Evolutionary conservation across 345 rosid genomes (phyloP).

Genomic region (Bruguiera sexangula): DNA sequence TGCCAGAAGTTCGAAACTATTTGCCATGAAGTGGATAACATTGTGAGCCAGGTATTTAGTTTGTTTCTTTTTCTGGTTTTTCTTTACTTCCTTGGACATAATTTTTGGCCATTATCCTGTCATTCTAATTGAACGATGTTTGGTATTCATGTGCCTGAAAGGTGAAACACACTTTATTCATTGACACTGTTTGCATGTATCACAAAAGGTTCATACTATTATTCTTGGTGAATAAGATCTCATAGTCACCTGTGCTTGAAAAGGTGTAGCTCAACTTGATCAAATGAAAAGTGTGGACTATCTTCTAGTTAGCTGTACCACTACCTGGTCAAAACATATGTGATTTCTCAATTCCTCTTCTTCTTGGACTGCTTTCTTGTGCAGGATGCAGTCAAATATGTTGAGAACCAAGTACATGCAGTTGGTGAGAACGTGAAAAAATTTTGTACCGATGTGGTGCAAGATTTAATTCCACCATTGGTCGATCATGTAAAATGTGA

Average conservation of each 20-base stretch:
- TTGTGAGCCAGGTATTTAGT: constrained; percentile 47
- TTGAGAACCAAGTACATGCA: constrained; percentile 38
- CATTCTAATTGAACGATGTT: background rate
- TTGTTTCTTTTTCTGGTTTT: background rate
- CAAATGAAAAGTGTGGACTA: background rate
- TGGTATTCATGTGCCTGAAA: background rate
- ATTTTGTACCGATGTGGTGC: constrained; percentile 37
- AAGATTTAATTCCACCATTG: constrained; percentile 28
- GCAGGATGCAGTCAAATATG: constrained; percentile 44
- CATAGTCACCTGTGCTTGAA: background rate
- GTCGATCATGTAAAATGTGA: constrained; percentile 30
- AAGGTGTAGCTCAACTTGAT: background rate
- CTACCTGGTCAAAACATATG: background rate
- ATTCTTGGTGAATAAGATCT: too few species aligned
- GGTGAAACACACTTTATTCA: too few species aligned
- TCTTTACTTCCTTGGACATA: too few species aligned
- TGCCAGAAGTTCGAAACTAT: constrained; percentile 65
- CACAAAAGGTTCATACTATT: too few species aligned
- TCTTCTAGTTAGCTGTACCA: background rate
- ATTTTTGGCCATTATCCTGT: background rate
- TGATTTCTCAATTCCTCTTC: constrained; percentile 2
- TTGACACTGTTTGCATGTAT: too few species aligned
- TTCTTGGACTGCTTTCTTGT: constrained; percentile 17
- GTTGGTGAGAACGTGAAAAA: constrained; percentile 41
- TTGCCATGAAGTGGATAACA: constrained; percentile 57